phyloP scores from a whole-genome alignment of 2,329 filamentous ascomycete species.

The Aspergillus arachidicola region DNA sequence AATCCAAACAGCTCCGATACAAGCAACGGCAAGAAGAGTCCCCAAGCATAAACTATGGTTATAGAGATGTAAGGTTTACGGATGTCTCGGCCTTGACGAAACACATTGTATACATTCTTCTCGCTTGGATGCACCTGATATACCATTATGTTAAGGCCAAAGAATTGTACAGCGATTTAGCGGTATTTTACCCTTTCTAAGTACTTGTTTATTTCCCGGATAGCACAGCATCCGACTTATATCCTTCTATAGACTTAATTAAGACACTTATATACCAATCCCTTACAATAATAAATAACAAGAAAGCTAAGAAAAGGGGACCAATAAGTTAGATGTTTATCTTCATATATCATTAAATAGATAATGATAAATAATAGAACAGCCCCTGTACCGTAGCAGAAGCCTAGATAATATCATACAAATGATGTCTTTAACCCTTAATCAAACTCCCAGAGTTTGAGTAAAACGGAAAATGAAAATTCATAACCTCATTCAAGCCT shows the following conservation, averaged over 20 bases:
- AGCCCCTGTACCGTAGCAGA: constrained; percentile 4
- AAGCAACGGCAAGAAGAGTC: constrained; percentile 3
- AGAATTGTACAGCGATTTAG: constrained; percentile 12
- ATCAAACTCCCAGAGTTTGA: neutral
- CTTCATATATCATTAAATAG: neutral
- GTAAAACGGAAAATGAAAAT: neutral
- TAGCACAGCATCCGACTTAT: constrained; percentile 3
- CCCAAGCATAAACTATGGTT: neutral
- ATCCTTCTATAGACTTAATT: constrained; percentile 8
- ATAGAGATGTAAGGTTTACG: neutral
- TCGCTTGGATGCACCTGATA: neutral
- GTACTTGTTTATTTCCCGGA: constrained; percentile 1
- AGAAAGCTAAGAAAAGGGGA: no score
- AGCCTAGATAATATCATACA: neutral
- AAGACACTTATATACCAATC: neutral
- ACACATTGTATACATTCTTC: constrained; percentile 7
- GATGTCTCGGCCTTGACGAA: neutral
- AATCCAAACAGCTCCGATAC: constrained; percentile 2
- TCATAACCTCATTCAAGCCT: constrained; percentile 9
- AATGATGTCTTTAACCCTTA: neutral
- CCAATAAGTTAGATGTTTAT: neutral
- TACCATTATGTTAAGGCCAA: neutral
- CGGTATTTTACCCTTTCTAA: neutral
- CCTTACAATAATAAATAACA: neutral
- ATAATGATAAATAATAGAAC: neutral